These are phyloP conservation scores for Albugo laibachii DNA, from an alignment of 352 stramenopile species.

Conservation along the genomic window DNA sequence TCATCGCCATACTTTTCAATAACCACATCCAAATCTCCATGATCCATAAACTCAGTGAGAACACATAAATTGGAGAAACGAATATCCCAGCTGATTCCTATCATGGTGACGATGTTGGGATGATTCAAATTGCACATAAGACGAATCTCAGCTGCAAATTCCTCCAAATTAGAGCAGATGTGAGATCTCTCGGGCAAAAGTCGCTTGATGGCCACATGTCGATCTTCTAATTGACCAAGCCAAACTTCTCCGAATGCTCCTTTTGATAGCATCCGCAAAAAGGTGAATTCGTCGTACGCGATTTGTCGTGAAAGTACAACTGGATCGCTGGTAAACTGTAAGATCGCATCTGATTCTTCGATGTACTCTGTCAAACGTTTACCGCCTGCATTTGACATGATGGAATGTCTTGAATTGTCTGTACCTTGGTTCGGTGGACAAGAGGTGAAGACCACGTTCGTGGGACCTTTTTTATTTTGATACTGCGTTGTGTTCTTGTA, in stretches of 20 bases:
- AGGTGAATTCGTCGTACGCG: conserved; percentile 42
- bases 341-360: conserved; percentile 31
- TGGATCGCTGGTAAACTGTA: conserved; percentile 27
- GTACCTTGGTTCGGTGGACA: too few species aligned
- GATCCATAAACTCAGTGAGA: conserved; percentile 66
- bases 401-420: not conserved
- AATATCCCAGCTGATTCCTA: conserved; percentile 44
- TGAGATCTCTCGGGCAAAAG: conserved; percentile 38
- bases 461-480: too few species aligned
- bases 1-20: conserved; percentile 26
- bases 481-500: too few species aligned
- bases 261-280: conserved; percentile 35
- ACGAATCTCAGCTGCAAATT: conserved; percentile 51
- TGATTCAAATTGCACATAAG: conserved; percentile 53
- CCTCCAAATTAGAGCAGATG: conserved; percentile 23
- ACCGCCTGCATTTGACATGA: conserved; percentile 11
- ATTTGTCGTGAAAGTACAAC: conserved; percentile 26
- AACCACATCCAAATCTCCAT: conserved; percentile 36
- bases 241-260: conserved; percentile 57
- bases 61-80: conserved; percentile 41
- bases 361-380: conserved; percentile 39
- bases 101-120: conserved; percentile 52
- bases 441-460: too few species aligned
- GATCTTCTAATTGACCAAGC: conserved; percentile 37
- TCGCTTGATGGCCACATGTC: conserved; percentile 53